Evolutionary conservation across 345 rosid genomes (phyloP), one percentile per base, ranked within the genome.

Genomic region (Lepidium sativum): DNA sequence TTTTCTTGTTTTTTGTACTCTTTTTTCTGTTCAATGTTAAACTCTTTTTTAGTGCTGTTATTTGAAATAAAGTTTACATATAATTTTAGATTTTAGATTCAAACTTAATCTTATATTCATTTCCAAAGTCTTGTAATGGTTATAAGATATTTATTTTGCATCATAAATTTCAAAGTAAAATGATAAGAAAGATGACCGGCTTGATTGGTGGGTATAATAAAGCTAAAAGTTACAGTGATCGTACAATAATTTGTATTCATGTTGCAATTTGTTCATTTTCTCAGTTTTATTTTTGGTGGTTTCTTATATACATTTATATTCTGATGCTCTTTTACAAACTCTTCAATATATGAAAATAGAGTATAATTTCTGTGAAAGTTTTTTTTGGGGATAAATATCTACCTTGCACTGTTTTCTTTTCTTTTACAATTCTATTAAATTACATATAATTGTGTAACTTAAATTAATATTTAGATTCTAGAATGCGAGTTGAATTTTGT

Each of bases 31-130:
- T 25, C 29, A 25, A 25, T 11, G 16, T 11, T 10, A 9, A 4
- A 14, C n/a, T 25, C 21, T 33, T 63, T 41, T 3, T 6, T 27
- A 21, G 9, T n/a, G 6, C 14, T 68, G 27, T 59, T 33, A 21
- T 60, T 69, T 60, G 39, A 69, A 69, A 33, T 69, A 60, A 69
- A 69, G 60, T 29, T 32, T 49, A 2, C 40, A 47, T n/a, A 15
- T 6, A 45, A 7, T 25, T 47, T 57, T 25, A 31, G 6, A 9
- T 37, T 23, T 29, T 34, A 13, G 32, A 37, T 38, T 55, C 32
- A 38, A n/a, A 38, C 21, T 20, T 38, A n/a, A 15, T 13, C 11
- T 38, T 23, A 6, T 33, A 14, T 54, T 44, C 21, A n/a, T 47
- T 47, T 61, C 32, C 9, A 60, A 60, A 17, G 29, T 15, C 38